A percentile compares a stretch with the other conserved stretches of the same genome.
phyloP scores from a whole-genome alignment of 257 asterid species.

The Henckelia pumila region DNA sequence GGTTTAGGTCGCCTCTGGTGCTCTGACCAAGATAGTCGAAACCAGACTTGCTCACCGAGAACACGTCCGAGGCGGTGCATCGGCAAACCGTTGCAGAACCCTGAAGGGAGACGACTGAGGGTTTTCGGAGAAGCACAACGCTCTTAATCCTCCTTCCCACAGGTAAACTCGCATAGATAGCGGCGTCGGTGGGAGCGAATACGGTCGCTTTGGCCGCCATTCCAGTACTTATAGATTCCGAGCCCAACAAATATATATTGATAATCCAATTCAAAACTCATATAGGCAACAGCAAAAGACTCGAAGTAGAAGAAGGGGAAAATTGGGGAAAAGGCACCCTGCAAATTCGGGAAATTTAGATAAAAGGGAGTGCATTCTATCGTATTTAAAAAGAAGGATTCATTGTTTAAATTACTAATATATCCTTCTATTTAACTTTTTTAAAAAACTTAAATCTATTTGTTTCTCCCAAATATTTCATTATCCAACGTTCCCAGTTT shows the following conservation, averaged over 20 bases:
- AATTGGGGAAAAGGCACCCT: no score
- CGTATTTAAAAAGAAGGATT: no score
- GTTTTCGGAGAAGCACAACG: constrained; percentile 12
- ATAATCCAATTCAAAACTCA: not conserved
- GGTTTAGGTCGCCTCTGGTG: constrained; percentile 74
- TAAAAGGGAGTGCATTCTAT: no score
- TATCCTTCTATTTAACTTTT: no score
- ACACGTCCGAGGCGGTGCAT: constrained; percentile 37
- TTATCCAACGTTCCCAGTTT: no score
- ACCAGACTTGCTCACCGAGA: constrained; percentile 46
- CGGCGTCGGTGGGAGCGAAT: constrained; percentile 4
- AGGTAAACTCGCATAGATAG: not conserved
- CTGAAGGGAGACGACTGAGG: constrained; percentile 15
- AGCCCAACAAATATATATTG: not conserved
- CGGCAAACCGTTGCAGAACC: constrained; percentile 16
- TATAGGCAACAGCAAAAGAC: not conserved
- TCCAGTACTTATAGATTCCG: not conserved
- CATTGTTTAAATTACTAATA: no score
- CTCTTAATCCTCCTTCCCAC: constrained; percentile 22
- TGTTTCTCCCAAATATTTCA: no score
- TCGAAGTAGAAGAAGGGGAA: not conserved
- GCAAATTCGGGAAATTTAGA: no score
- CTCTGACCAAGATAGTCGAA: constrained; percentile 86
- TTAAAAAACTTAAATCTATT: no score
- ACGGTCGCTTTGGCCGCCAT: constrained; percentile 23